Conservation (phyloP, 176 grass and related monocot species). For the Eremochloa ophiuroides region DNA sequence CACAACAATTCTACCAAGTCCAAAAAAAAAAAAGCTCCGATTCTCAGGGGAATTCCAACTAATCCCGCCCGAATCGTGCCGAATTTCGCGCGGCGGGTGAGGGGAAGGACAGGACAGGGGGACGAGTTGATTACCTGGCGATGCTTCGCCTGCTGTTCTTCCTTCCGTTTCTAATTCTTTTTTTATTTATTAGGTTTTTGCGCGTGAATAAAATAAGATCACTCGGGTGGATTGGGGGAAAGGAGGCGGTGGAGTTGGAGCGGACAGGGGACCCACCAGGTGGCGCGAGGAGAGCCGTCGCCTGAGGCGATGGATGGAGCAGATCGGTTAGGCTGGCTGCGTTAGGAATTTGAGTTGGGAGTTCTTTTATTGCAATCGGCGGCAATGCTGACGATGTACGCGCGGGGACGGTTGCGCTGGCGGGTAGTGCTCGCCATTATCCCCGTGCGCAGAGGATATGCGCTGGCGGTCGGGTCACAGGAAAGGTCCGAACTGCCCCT, state of each 20-base stretch:
- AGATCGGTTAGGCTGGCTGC: not conserved
- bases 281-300: not conserved
- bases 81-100: conserved; percentile 5
- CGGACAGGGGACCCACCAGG: conserved; percentile 2
- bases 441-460: not conserved
- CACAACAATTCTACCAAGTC: conserved; percentile 23
- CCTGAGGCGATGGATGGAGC: conserved; percentile 10
- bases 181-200: not conserved
- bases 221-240: conserved; percentile 4
- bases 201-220: not conserved
- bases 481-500: not conserved
- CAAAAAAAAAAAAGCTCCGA: not conserved
- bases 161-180: not conserved
- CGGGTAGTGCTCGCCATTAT: conserved; percentile 18
- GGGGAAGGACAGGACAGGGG: not conserved
- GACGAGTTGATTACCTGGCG: conserved; percentile 15
- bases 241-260: not conserved
- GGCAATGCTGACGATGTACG: conserved; percentile 11
- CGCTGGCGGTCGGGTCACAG: conserved; percentile 2
- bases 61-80: not conserved
- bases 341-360: not conserved
- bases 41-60: conserved; percentile 2
- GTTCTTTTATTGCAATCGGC: conserved; percentile 5
- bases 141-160: not conserved
- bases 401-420: conserved; percentile 1